These are phyloP conservation scores for Echeveria elegans DNA, from an alignment of 164 flowering plant genomes.

Conservation along the genomic window DNA sequence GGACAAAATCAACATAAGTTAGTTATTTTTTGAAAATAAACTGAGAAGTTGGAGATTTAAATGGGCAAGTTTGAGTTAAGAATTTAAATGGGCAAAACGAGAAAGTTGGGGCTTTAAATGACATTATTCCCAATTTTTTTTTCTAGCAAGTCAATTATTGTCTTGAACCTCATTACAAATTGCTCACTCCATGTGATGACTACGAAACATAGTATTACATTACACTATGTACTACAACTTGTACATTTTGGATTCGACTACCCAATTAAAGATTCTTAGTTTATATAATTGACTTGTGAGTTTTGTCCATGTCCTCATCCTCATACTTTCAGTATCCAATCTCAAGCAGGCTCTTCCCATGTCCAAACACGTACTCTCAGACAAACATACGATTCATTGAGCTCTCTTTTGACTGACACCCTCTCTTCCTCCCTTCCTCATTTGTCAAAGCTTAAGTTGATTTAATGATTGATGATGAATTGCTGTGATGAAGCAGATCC, in stretches of 20 bases:
- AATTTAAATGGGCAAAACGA: too few relatives aligned
- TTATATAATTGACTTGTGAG: background rate
- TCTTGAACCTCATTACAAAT: background rate
- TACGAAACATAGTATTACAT: background rate
- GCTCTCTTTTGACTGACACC: too few relatives aligned
- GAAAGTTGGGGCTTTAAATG: too few relatives aligned
- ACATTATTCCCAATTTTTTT: too few relatives aligned
- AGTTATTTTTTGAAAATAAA: too few relatives aligned
- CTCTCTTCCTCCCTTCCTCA: background rate
- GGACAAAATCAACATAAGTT: too few relatives aligned
- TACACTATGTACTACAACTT: too few relatives aligned
- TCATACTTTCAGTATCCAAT: background rate
- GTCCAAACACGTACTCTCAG: background rate
- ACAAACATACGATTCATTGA: too few relatives aligned
- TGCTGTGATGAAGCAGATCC: background rate
- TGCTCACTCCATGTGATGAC: background rate
- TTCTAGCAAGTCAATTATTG: too few relatives aligned
- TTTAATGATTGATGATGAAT: background rate
- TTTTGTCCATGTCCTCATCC: background rate
- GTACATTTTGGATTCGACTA: background rate
- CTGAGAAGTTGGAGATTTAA: too few relatives aligned
- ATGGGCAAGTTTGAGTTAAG: too few relatives aligned
- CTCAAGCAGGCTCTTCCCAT: background rate
- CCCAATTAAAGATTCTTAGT: background rate
- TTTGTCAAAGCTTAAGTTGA: background rate